Percentiles rank a stretch among this genome's conserved stretches.
Conservation (phyloP, 345 rosid genomes). For the Boechera stricta region DNA sequence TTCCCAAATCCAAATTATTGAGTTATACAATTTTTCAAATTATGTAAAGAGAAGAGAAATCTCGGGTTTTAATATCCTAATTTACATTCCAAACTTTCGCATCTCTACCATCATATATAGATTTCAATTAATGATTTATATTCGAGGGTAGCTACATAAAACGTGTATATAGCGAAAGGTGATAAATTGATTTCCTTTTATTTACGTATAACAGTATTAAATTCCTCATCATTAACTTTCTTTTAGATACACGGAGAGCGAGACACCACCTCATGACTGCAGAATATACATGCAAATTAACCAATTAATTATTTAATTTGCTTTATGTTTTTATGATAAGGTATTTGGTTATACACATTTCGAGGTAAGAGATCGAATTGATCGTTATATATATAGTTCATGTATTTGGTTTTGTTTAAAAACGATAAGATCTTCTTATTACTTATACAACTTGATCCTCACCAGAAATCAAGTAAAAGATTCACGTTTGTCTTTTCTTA, state of each 20-base stretch:
- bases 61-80: background rate
- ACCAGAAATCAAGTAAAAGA: background rate
- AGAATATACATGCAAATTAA: slow-evolving; percentile 15
- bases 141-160: background rate
- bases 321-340: background rate
- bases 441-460: background rate
- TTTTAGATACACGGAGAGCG: background rate
- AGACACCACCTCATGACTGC: slow-evolving; percentile 23
- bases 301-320: background rate
- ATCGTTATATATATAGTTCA: background rate
- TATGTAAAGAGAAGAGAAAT: background rate
- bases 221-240: background rate
- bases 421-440: background rate
- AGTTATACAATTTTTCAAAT: background rate
- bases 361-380: background rate
- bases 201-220: background rate
- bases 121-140: background rate
- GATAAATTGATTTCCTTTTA: background rate
- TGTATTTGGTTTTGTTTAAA: background rate
- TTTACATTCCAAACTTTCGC: background rate
- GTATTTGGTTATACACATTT: background rate
- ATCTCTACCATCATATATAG: too few relatives aligned
- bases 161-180: slow-evolving; percentile 1
- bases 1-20: background rate
- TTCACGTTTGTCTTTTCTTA: background rate